These are phyloP conservation scores for Luffa acutangula DNA, from an alignment of 306 rosid species.

Conservation along the genomic window DNA sequence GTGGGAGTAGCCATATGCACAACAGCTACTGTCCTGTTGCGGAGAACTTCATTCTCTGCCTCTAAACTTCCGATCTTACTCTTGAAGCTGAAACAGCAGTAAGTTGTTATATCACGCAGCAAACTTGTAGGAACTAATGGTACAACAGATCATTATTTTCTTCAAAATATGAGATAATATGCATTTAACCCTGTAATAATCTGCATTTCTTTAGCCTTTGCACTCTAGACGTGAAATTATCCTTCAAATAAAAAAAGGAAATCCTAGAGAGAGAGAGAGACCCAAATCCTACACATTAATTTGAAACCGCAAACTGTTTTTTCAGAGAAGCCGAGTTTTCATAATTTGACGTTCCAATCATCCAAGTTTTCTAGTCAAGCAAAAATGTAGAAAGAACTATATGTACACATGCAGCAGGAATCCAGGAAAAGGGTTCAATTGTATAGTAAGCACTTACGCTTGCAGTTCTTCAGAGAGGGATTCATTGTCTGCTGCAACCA, in stretches of 20 bases:
- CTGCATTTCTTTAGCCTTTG: background rate
- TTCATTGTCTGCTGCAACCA: conserved; percentile 61
- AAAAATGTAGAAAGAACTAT: background rate
- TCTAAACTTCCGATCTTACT: conserved; percentile 45
- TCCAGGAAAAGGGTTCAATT: background rate
- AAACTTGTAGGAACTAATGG: background rate
- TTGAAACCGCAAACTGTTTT: background rate
- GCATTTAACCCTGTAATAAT: background rate
- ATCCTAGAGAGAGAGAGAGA: background rate
- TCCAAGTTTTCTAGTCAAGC: background rate
- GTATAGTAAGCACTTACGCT: conserved; percentile 29
- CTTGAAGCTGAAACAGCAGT: conserved; percentile 43
- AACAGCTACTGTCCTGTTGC: conserved; percentile 29
- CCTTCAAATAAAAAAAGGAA: background rate
- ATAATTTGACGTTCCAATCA: background rate
- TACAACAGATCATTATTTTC: background rate
- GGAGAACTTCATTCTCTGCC: conserved; percentile 57
- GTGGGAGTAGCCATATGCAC: conserved; percentile 30
- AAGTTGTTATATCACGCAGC: background rate
- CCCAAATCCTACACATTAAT: background rate
- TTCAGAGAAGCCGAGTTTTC: background rate
- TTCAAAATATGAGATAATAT: background rate
- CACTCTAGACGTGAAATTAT: background rate
- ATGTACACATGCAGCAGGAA: background rate
- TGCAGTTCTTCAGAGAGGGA: conserved; percentile 61